phyloP scores from a whole-genome alignment of 2,329 filamentous ascomycete genomes.

The Fusarium decemcellulare region DNA sequence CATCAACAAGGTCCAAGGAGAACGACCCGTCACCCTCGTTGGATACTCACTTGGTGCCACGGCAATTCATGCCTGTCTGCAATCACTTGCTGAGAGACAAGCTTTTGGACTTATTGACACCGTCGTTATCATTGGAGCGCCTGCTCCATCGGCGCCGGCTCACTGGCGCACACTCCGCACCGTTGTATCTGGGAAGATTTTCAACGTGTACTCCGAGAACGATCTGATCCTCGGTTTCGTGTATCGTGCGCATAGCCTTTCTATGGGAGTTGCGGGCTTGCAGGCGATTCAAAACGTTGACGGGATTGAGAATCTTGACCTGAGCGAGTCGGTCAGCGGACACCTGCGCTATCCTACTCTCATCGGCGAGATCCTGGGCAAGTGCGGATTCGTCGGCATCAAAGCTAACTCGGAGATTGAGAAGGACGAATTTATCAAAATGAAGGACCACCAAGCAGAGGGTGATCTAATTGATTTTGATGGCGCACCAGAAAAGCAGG shows the following conservation, averaged over 20 bases:
- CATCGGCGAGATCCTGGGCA: conserved; percentile 65
- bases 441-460: conserved; percentile 56
- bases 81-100: conserved; percentile 80
- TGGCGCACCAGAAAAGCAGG: conserved; percentile 23
- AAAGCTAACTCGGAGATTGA: conserved; percentile 63
- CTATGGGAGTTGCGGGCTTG: conserved; percentile 87
- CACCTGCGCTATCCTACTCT: conserved; percentile 68
- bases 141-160: conserved; percentile 77
- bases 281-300: conserved; percentile 78
- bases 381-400: conserved; percentile 66
- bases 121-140: conserved; percentile 86
- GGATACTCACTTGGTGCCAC: conserved; percentile 87
- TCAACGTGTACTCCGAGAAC: conserved; percentile 91
- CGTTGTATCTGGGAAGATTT: conserved; percentile 84
- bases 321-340: conserved; percentile 67
- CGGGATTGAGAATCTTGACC: conserved; percentile 72
- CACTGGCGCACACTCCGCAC: conserved; percentile 84
- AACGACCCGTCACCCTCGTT: conserved; percentile 83
- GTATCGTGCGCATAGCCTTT: conserved; percentile 86
- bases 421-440: conserved; percentile 65
- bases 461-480: conserved; percentile 51
- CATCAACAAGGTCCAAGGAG: conserved; percentile 85
- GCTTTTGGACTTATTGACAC: conserved; percentile 89
- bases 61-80: conserved; percentile 86
- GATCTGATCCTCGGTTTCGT: conserved; percentile 91